A percentile compares a stretch with the other conserved stretches of the same genome.
These are phyloP conservation scores for Amylocystis lapponica DNA, from an alignment of 768 basidiomycete genomes.

Conservation along the genomic window DNA sequence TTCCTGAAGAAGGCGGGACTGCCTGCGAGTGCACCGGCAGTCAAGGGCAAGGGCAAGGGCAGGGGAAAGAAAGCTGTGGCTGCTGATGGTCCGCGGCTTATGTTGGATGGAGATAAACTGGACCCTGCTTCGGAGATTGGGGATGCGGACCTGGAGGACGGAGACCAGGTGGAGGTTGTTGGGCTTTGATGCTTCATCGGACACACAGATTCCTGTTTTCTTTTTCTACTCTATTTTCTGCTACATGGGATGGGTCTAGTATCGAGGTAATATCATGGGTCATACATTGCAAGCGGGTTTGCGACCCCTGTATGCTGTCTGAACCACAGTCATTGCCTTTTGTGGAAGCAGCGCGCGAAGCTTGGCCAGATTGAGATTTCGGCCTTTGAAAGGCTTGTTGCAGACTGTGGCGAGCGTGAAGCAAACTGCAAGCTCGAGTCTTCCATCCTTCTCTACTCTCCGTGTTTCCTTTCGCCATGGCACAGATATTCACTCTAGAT, in stretches of 20 bases:
- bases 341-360: too few species aligned
- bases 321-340: too few species aligned
- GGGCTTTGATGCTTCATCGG: constrained; percentile 51
- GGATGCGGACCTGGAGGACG: constrained; percentile 69
- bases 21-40: constrained; percentile 22
- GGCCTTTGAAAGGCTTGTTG: too few species aligned
- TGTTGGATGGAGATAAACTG: constrained; percentile 70
- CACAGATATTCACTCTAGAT: constrained; percentile 42
- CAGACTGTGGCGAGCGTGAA: too few species aligned
- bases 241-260: too few species aligned
- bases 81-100: constrained; percentile 42
- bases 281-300: too few species aligned
- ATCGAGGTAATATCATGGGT: too few species aligned
- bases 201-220: too few species aligned
- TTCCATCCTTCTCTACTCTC: neutral
- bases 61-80: constrained; percentile 19
- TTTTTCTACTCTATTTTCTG: too few species aligned
- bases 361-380: too few species aligned
- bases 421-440: too few species aligned
- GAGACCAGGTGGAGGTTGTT: constrained; percentile 71
- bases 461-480: constrained; percentile 8
- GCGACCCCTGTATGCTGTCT: too few species aligned
- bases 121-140: constrained; percentile 54
- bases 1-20: constrained; percentile 68
- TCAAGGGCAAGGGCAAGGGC: constrained; percentile 28